phyloP scores from a whole-genome alignment of 2,329 filamentous ascomycete genomes.

The Xylaria sp. region DNA sequence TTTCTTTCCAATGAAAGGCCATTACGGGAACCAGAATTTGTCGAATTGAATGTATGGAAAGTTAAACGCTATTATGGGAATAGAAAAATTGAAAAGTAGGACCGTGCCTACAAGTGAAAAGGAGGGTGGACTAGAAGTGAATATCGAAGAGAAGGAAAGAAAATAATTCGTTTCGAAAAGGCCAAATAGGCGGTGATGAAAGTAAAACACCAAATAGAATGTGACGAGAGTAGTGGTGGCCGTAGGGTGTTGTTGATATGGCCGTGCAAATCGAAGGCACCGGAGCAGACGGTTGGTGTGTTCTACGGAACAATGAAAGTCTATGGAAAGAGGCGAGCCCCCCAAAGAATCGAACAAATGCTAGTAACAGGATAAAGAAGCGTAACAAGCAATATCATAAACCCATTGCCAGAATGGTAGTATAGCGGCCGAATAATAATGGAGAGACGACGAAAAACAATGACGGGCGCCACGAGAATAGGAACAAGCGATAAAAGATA shows the following conservation, averaged over 20 bases:
- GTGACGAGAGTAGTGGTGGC: constrained; percentile 9
- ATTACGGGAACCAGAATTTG: constrained; percentile 36
- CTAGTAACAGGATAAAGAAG: constrained; percentile 38
- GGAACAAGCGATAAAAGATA: constrained; percentile 26
- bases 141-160: constrained; percentile 1
- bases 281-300: constrained; percentile 3
- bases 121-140: not conserved
- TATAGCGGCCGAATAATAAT: constrained; percentile 21
- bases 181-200: constrained; percentile 7
- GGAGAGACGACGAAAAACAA: constrained; percentile 29
- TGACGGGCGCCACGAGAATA: constrained; percentile 2
- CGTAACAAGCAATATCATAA: constrained; percentile 31
- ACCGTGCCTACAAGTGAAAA: constrained; percentile 17
- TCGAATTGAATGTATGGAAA: constrained; percentile 24
- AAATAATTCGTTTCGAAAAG: not conserved
- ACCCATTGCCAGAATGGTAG: constrained; percentile 36
- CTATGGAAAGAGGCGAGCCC: constrained; percentile 17
- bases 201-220: constrained; percentile 15
- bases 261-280: constrained; percentile 17
- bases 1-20: constrained; percentile 38
- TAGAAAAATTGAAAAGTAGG: not conserved
- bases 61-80: constrained; percentile 4
- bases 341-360: constrained; percentile 30
- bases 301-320: constrained; percentile 28
- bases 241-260: constrained; percentile 16